These are phyloP conservation scores for Lactifluus echinatus DNA, from an alignment of 768 basidiomycete genomes.

Conservation along the genomic window DNA sequence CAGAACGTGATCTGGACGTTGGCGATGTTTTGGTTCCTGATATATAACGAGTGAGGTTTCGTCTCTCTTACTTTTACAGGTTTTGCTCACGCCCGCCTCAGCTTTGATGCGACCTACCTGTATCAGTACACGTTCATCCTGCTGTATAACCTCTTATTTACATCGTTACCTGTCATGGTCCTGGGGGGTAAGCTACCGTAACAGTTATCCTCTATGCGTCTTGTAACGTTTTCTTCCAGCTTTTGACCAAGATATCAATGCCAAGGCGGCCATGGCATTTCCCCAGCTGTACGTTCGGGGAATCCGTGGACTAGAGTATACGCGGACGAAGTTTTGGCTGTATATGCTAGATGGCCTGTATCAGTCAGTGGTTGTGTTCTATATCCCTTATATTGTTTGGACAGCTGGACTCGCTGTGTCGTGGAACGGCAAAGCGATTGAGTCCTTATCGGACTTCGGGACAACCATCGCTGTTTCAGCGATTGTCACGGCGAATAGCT, in stretches of 20 bases:
- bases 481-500: constrained; percentile 82
- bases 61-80: constrained; percentile 11
- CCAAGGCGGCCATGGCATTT: constrained; percentile 81
- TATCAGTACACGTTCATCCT: constrained; percentile 94
- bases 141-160: constrained; percentile 87
- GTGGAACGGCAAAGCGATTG: constrained; percentile 73
- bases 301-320: constrained; percentile 90
- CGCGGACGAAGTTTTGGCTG: constrained; percentile 83
- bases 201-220: background rate
- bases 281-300: constrained; percentile 95
- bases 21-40: constrained; percentile 89
- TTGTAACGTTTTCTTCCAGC: constrained; percentile 34
- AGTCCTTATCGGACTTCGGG: constrained; percentile 80
- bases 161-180: constrained; percentile 84
- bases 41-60: constrained; percentile 64
- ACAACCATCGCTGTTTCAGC: constrained; percentile 85
- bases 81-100: constrained; percentile 28
- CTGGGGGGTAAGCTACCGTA: constrained; percentile 61
- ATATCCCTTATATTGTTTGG: constrained; percentile 75
- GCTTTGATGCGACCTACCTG: constrained; percentile 91
- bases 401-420: constrained; percentile 53
- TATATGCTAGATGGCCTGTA: constrained; percentile 95
- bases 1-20: constrained; percentile 91
- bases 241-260: constrained; percentile 93
- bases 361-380: constrained; percentile 82